Evolutionary conservation across 2,329 filamentous ascomycete species (phyloP), one percentile per base, ranked within the genome.

Genomic region (Delphinella strobiligena): DNA sequence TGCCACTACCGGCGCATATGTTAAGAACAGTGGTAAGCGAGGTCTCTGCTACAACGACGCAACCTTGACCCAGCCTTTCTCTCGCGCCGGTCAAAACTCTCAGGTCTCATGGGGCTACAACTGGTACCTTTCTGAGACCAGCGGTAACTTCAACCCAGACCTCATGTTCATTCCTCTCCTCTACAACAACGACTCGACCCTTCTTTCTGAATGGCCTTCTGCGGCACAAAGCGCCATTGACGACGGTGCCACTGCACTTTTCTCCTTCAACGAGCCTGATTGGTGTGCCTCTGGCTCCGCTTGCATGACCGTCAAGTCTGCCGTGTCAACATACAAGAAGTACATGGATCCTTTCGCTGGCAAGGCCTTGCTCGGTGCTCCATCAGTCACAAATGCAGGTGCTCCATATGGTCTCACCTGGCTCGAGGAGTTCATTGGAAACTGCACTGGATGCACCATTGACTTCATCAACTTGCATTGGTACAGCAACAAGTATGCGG

Each of bases 221-320:
- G 45, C 44, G 22, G 52, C 46, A 14, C 44, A 49, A 31, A 24
- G 43, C 11, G 50, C 51, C 8, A 49, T 54, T 29, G 34, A 37
- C 33, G 35, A 48, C 19, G 49, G 49, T 36, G 61, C 69, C 46
- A 70, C 65, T 47, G 64, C 67, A 46, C 55, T 82, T 36, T 65
- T 82, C 50, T 67, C 68, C 56, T 81, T 81, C 70, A 83, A 83
- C 66, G 79, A 83, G 64, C 75, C 75, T 18, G 78, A 83, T 56
- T 68, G 29, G 14, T 53, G 49, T 35, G 43, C 69, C 45, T 49
- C 48, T 8, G 56, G 56, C 19, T 75, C 80, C 59, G 62, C 73
- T 47, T 72, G 77, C 62, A 52, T 78, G 58, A 54, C 56, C 16
- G 61, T 74, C n/a, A 48, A 49, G 11, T 52, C 51, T 1, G 73